Conservation (phyloP, 2,329 filamentous ascomycete species). For the Neoscytalidium dimidiatum region DNA sequence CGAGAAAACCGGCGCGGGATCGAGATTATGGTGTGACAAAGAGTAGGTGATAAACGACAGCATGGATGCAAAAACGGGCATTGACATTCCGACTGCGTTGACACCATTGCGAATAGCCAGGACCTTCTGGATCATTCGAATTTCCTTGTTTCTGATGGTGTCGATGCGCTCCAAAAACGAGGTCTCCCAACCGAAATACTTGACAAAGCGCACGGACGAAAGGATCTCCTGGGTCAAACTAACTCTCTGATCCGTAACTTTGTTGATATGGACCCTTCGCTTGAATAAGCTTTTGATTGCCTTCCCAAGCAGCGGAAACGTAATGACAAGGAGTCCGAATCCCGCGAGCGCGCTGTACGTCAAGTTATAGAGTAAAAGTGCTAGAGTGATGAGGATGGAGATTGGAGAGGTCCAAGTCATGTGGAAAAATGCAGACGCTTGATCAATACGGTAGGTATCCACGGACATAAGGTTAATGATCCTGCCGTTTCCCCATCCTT, state of each 20-base stretch:
- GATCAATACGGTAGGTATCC: constrained; percentile 89
- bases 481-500: constrained; percentile 89
- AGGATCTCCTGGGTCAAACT: constrained; percentile 90
- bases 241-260: constrained; percentile 89
- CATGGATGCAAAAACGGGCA: constrained; percentile 95
- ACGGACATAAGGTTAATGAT: constrained; percentile 94
- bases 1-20: constrained; percentile 82
- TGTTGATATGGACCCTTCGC: constrained; percentile 81
- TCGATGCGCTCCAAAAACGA: constrained; percentile 78
- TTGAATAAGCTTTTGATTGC: constrained; percentile 76
- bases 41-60: constrained; percentile 83
- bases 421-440: constrained; percentile 86
- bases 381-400: constrained; percentile 73
- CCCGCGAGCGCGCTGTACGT: constrained; percentile 88
- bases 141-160: constrained; percentile 73
- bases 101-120: constrained; percentile 83
- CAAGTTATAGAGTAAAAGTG: constrained; percentile 81
- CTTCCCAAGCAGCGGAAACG: constrained; percentile 74
- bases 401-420: constrained; percentile 87
- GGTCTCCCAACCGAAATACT: constrained; percentile 94
- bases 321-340: constrained; percentile 77
- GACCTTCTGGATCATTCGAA: constrained; percentile 79
- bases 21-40: constrained; percentile 65
- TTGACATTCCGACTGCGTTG: constrained; percentile 78
- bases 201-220: constrained; percentile 89